Evolutionary conservation across 169 alveolate genomes (phyloP).

Genomic region (Cryptosporidium muris): DNA sequence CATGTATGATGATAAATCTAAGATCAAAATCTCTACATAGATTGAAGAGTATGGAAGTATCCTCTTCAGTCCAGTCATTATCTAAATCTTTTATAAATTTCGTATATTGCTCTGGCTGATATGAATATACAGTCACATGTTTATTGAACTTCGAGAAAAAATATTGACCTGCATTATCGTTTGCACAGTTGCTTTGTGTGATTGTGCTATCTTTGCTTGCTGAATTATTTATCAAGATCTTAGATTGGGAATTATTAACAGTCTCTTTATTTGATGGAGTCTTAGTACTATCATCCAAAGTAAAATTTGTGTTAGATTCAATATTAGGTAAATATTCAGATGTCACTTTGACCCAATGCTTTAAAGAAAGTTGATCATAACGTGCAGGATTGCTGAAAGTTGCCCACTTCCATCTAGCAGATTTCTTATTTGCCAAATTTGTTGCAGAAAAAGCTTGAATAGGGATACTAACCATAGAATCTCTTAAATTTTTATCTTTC

Average conservation of each 20-base stretch:
- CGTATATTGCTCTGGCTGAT: conserved; percentile 56
- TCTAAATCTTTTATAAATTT: conserved; percentile 53
- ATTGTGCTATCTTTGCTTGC: background rate
- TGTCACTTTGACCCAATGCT: conserved; percentile 23
- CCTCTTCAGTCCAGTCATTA: conserved; percentile 83
- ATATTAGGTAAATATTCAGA: background rate
- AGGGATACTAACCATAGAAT: conserved; percentile 57
- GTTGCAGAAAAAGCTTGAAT: conserved; percentile 30
- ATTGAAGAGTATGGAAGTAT: conserved; percentile 82
- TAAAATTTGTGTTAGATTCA: background rate
- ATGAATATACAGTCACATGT: conserved; percentile 27
- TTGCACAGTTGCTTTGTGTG: background rate
- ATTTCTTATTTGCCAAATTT: conserved; percentile 2
- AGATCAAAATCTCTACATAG: conserved; percentile 86
- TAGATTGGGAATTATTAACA: background rate
- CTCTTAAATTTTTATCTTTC: background rate
- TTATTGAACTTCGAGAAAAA: conserved; percentile 49
- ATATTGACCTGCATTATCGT: conserved; percentile 10
- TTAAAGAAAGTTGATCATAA: conserved; percentile 35
- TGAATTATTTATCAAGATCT: background rate
- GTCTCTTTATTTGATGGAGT: background rate
- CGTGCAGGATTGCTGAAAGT: conserved; percentile 39
- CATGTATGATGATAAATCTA: conserved; percentile 82
- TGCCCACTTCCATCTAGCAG: conserved; percentile 54
- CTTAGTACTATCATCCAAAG: background rate